Base-by-base conservation (phyloP, 2,329 filamentous ascomycete genomes). In the Harringtonia aguacate region DNA sequence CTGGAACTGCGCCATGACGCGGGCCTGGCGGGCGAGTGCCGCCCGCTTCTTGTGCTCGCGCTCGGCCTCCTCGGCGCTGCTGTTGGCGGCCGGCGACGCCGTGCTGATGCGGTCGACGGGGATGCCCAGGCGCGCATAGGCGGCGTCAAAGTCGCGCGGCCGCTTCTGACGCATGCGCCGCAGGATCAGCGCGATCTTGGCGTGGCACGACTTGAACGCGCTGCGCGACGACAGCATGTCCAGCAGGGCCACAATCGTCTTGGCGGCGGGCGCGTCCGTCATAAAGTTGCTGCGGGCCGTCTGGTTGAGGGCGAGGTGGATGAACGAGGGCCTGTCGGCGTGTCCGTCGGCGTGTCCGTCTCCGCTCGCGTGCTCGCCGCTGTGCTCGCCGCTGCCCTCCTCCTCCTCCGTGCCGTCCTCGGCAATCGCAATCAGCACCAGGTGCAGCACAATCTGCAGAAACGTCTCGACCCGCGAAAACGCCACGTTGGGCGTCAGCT, bases 1-100 rank as follows among this genome's bases (percentile, higher is more conserved):
- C 60, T 97, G 92, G 64, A 98, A 95, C 58, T 95, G 88, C 2
- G 89, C 92, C 89, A 98, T 95, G 28, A 98, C 87, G 56, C 80
- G 84, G 2, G 89, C 89, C 62, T 97, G 89, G 20, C 92, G 79
- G 54, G 88, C 90, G 34, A 89, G 66, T 1, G 92, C 92, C 42
- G 90, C 86, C 62, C 85, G 84, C 70, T 95, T 98, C 68, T 90
- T 95, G 48, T 79, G 69, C 60, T 90, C 85, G 15, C 78, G 75
- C 56, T 90, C 85, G 52, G 83, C 83, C 47, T 85, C 81, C 22
- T 38, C 48, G 31, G 72, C 77, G 7, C 70, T 67, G 48, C 77
- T 71, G 43, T 70, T 73, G 44, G 70, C 74, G 14, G 84, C 84
- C n/a, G 89, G 87, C 1, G 87, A 92, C 4, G 81, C 80, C 5